Evolutionary conservation across 257 asterid genomes (phyloP).

Genomic region (Nicotiana undulata): DNA sequence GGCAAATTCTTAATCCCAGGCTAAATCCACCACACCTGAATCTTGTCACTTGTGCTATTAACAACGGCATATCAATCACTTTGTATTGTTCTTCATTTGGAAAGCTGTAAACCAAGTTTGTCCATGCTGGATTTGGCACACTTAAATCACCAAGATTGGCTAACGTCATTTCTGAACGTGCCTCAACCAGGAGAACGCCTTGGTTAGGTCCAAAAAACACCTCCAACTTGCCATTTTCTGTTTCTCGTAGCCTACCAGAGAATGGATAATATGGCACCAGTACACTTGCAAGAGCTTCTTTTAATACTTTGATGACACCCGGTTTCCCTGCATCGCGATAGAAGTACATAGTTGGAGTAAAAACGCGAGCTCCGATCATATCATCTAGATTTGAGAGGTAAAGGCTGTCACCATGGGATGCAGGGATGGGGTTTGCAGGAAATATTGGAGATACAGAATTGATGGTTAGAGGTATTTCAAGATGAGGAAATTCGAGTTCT

Average conservation of each 20-base stretch:
- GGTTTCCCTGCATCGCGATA: slow-evolving; percentile 26
- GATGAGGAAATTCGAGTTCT: slow-evolving; percentile 65
- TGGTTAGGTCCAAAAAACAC: slow-evolving; percentile 58
- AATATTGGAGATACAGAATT: slow-evolving; percentile 34
- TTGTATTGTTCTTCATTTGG: slow-evolving; percentile 65
- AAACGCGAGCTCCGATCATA: slow-evolving; percentile 71
- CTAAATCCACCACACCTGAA: slow-evolving; percentile 79
- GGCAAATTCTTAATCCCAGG: slow-evolving; percentile 76
- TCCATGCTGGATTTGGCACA: slow-evolving; percentile 84
- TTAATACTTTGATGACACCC: slow-evolving; percentile 26
- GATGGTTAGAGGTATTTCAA: slow-evolving; percentile 50
- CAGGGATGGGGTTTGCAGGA: slow-evolving; percentile 27
- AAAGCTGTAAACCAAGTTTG: slow-evolving; percentile 44
- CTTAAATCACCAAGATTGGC: slow-evolving; percentile 57
- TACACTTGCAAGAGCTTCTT: slow-evolving; percentile 52
- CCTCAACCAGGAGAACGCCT: slow-evolving; percentile 71
- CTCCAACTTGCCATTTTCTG: slow-evolving; percentile 59
- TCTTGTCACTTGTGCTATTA: slow-evolving; percentile 72
- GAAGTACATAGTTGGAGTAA: slow-evolving; percentile 80
- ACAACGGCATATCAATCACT: slow-evolving; percentile 77
- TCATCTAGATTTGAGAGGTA: slow-evolving; percentile 94
- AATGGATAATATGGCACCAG: slow-evolving; percentile 80
- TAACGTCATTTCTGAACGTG: slow-evolving; percentile 41
- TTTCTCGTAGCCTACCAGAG: slow-evolving; percentile 64
- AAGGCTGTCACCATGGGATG: slow-evolving; percentile 32